A percentile compares a stretch with the other conserved stretches of the same genome.
Evolutionary conservation across 371 early-diverging fungal genomes (phyloP).

Genomic region (Mortierella sp.): DNA sequence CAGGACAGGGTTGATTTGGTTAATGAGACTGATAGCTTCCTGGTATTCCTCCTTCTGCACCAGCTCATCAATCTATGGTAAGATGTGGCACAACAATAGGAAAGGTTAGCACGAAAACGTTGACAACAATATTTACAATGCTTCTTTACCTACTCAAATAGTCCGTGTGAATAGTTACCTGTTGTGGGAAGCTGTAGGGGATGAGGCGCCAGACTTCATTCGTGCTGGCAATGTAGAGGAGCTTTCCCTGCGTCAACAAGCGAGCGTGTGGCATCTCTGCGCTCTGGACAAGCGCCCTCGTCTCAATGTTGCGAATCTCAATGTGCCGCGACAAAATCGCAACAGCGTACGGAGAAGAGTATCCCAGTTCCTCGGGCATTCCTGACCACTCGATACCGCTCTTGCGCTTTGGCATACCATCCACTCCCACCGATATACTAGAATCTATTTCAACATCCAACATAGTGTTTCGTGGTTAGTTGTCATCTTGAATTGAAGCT

Average conservation of each 20-base stretch:
- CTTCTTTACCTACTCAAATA: too few species aligned
- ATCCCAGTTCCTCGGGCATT: slow-evolving; percentile 79
- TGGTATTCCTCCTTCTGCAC: slow-evolving; percentile 82
- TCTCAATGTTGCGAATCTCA: slow-evolving; percentile 90
- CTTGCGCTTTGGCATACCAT: slow-evolving; percentile 77
- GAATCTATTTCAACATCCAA: slow-evolving; percentile 60
- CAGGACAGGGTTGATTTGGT: slow-evolving; percentile 88
- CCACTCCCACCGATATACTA: slow-evolving; percentile 78
- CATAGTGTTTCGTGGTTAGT: not conserved
- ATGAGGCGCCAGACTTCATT: slow-evolving; percentile 89
- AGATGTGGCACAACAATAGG: not conserved
- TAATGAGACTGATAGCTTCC: slow-evolving; percentile 89
- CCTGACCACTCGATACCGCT: slow-evolving; percentile 83
- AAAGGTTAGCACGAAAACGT: not conserved
- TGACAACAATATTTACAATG: not conserved
- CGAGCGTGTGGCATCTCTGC: slow-evolving; percentile 74
- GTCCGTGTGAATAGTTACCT: slow-evolving; percentile 62
- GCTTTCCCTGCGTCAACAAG: slow-evolving; percentile 76
- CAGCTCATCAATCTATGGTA: slow-evolving; percentile 77
- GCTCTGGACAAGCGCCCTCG: slow-evolving; percentile 85
- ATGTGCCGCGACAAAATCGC: slow-evolving; percentile 78
- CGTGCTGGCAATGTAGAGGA: slow-evolving; percentile 84
- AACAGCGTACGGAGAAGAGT: slow-evolving; percentile 83
- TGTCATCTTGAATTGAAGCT: not conserved
- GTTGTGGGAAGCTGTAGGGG: slow-evolving; percentile 89